Percentiles rank a stretch among this genome's conserved stretches.
Evolutionary conservation across 164 flowering plant species (phyloP).

Genomic region (Chimonanthus praecox): DNA sequence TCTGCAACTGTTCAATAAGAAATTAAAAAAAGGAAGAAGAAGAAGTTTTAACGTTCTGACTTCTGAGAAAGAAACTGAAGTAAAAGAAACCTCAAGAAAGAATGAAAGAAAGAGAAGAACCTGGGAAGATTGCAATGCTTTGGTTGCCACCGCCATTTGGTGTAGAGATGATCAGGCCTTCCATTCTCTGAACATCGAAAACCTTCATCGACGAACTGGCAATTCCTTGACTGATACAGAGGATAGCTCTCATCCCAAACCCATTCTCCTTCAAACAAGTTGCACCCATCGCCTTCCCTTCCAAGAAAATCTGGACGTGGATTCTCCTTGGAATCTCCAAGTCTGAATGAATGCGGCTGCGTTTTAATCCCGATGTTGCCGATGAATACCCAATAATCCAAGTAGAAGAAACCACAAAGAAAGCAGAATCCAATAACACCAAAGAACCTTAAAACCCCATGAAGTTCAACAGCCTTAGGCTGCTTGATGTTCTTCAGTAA

Average conservation of each 20-base stretch:
- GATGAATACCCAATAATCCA: slow-evolving; percentile 49
- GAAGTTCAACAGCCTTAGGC: slow-evolving; percentile 39
- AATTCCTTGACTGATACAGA: slow-evolving; percentile 51
- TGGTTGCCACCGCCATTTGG: slow-evolving; percentile 97
- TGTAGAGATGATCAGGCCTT: slow-evolving; percentile 67
- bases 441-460: slow-evolving; percentile 50
- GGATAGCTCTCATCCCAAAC: slow-evolving; percentile 88
- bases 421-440: slow-evolving; percentile 30
- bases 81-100: not conserved
- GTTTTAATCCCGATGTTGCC: slow-evolving; percentile 27
- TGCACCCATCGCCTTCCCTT: slow-evolving; percentile 36
- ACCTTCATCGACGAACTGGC: slow-evolving; percentile 62
- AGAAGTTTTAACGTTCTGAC: too few species aligned
- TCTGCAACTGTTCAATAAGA: too few species aligned
- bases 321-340: slow-evolving; percentile 5
- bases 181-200: slow-evolving; percentile 83
- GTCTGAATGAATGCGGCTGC: slow-evolving; percentile 34
- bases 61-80: not conserved
- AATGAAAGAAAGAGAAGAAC: slow-evolving; percentile 16
- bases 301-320: slow-evolving; percentile 29
- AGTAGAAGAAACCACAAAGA: slow-evolving; percentile 52
- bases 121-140: slow-evolving; percentile 79
- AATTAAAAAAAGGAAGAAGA: too few species aligned
- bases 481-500: slow-evolving; percentile 50
- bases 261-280: slow-evolving; percentile 78